Evolutionary conservation across 2,329 filamentous ascomycete species (phyloP).

Genomic region (Alternaria conjuncta): DNA sequence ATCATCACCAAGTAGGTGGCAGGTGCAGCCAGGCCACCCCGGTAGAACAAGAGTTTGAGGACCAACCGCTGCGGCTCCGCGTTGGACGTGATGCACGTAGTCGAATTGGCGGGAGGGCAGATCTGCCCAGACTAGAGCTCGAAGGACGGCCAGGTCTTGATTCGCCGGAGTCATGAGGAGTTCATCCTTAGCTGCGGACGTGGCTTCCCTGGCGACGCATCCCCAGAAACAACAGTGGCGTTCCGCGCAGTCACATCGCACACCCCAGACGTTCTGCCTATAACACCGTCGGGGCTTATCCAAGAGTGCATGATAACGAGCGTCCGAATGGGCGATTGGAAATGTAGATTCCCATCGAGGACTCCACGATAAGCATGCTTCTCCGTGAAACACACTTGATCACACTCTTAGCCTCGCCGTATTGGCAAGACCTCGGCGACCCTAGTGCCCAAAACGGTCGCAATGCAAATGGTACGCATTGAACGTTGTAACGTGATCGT

Average conservation of each 20-base stretch:
- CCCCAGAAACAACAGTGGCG: slow-evolving; percentile 3
- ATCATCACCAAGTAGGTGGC: slow-evolving; percentile 22
- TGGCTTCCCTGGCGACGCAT: slow-evolving; percentile 14
- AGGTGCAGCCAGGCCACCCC: slow-evolving; percentile 19
- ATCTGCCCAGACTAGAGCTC: slow-evolving; percentile 15
- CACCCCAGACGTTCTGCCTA: neutral
- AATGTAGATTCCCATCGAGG: neutral
- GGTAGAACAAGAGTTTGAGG: slow-evolving; percentile 10
- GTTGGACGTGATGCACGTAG: slow-evolving; percentile 12
- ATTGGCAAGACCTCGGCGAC: slow-evolving; percentile 1
- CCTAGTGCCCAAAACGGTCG: slow-evolving; percentile 2
- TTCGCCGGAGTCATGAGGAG: slow-evolving; percentile 14
- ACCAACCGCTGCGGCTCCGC: slow-evolving; percentile 37
- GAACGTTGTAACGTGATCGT: slow-evolving; percentile 4
- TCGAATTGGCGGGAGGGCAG: slow-evolving; percentile 22
- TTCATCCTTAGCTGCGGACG: slow-evolving; percentile 17
- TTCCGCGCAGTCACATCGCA: neutral
- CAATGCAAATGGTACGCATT: slow-evolving; percentile 1
- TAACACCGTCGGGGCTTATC: neutral
- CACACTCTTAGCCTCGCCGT: neutral
- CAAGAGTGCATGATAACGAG: neutral
- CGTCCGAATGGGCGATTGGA: neutral
- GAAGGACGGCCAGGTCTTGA: slow-evolving; percentile 6
- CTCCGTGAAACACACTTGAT: neutral
- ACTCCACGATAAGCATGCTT: neutral